Conservation (phyloP, 2,329 filamentous ascomycete species). For the Ilyonectria mors-panacis region DNA sequence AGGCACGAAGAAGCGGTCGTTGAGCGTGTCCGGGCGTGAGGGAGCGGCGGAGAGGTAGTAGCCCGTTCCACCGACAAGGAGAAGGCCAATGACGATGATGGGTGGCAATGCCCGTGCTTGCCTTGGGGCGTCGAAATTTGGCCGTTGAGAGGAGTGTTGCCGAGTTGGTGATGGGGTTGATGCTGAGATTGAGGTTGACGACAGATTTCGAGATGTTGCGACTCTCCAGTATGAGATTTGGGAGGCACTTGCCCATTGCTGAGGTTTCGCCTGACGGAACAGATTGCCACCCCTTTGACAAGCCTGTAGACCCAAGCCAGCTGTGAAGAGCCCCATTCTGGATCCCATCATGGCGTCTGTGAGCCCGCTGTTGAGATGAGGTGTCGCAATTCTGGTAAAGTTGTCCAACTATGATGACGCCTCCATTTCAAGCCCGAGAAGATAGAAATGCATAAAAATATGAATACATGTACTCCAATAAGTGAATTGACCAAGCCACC, state of each 20-base stretch:
- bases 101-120: conserved; percentile 45
- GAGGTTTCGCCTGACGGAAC: not conserved
- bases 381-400: not conserved
- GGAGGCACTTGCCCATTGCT: not conserved
- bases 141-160: conserved; percentile 31
- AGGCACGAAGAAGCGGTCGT: conserved; percentile 73
- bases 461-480: not conserved
- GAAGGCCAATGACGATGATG: conserved; percentile 37
- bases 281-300: not conserved
- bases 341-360: conserved; percentile 18
- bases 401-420: not conserved
- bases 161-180: conserved; percentile 15
- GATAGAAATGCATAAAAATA: not conserved
- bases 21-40: conserved; percentile 59
- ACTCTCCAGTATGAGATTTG: not conserved
- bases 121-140: conserved; percentile 62
- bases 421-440: not conserved
- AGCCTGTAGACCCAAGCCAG: not conserved
- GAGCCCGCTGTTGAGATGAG: not conserved
- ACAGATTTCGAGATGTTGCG: not conserved
- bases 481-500: not conserved
- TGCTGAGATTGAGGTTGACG: conserved; percentile 1
- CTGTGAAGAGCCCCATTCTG: not conserved
- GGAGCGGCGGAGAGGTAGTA: conserved; percentile 49
- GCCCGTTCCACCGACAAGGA: conserved; percentile 43